Conservation (phyloP, 2,329 filamentous ascomycete species). For the Orbilia ellipsospora region DNA sequence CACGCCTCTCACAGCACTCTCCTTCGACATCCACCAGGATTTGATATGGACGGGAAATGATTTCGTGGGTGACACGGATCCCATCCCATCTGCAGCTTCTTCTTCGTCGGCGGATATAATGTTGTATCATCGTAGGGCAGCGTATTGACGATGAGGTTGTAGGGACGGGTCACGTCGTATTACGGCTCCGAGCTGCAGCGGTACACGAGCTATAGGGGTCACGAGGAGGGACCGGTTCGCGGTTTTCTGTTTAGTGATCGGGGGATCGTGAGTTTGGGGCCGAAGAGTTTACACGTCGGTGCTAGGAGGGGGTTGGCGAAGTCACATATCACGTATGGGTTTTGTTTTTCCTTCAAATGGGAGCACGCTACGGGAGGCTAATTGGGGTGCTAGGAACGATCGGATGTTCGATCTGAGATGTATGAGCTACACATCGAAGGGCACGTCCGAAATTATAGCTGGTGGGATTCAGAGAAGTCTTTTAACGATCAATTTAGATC, state of each 20-base stretch:
- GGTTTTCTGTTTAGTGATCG: slow-evolving; percentile 92
- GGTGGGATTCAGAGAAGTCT: slow-evolving; percentile 82
- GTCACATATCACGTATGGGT: slow-evolving; percentile 81
- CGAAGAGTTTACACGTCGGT: slow-evolving; percentile 88
- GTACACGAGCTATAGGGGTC: slow-evolving; percentile 90
- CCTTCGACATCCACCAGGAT: slow-evolving; percentile 90
- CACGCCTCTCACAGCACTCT: slow-evolving; percentile 79
- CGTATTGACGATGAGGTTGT: slow-evolving; percentile 37
- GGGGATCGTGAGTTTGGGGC: slow-evolving; percentile 85
- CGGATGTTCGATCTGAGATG: slow-evolving; percentile 87
- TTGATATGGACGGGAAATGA: slow-evolving; percentile 93
- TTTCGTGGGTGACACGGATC: slow-evolving; percentile 69
- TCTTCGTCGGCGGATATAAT: slow-evolving; percentile 1
- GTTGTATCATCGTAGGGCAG: slow-evolving; percentile 1
- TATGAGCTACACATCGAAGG: slow-evolving; percentile 94
- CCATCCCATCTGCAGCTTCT: not conserved
- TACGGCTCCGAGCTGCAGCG: slow-evolving; percentile 84
- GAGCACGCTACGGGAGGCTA: not conserved
- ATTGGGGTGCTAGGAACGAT: slow-evolving; percentile 63
- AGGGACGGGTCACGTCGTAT: slow-evolving; percentile 91
- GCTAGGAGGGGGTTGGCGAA: slow-evolving; percentile 81
- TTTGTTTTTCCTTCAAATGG: slow-evolving; percentile 1
- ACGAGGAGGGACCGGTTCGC: slow-evolving; percentile 80
- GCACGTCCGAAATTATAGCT: slow-evolving; percentile 83
- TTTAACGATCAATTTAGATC: slow-evolving; percentile 79